Percentiles rank a stretch among this genome's conserved stretches.
Conservation (phyloP, 2,329 filamentous ascomycete species). For the Ceratocystis eucalypticola region DNA sequence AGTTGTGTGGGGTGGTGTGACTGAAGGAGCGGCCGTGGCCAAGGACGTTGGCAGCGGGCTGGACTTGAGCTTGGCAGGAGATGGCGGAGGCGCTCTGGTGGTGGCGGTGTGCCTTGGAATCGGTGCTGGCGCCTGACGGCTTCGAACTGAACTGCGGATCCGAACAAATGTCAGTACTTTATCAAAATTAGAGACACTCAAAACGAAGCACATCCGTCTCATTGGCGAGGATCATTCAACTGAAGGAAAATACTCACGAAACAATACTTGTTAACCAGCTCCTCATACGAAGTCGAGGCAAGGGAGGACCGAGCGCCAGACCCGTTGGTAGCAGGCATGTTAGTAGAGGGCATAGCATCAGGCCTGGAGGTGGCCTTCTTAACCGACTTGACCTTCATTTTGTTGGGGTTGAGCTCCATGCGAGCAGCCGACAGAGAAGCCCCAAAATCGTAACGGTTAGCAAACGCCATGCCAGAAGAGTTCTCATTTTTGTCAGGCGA, state of each 20-base stretch:
- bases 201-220: no score
- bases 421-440: constrained; percentile 80
- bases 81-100: not conserved
- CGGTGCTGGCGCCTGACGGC: constrained; percentile 10
- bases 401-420: constrained; percentile 31
- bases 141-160: constrained; percentile 19
- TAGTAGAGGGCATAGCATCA: constrained; percentile 9
- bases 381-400: constrained; percentile 14
- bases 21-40: constrained; percentile 3
- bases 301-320: constrained; percentile 42
- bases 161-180: constrained; percentile 21
- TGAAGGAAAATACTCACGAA: constrained; percentile 62
- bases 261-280: constrained; percentile 97
- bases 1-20: not conserved
- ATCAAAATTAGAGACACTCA: constrained; percentile 20
- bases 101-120: constrained; percentile 8
- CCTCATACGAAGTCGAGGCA: constrained; percentile 82
- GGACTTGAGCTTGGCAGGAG: not conserved
- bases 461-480: constrained; percentile 44
- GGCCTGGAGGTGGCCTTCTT: constrained; percentile 87
- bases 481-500: constrained; percentile 17
- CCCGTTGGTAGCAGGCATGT: constrained; percentile 8
- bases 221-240: not conserved
- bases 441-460: constrained; percentile 89
- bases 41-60: not conserved